These are phyloP conservation scores for Solanum appendiculatum DNA, from an alignment of 257 asterid genomes.

Conservation along the genomic window DNA sequence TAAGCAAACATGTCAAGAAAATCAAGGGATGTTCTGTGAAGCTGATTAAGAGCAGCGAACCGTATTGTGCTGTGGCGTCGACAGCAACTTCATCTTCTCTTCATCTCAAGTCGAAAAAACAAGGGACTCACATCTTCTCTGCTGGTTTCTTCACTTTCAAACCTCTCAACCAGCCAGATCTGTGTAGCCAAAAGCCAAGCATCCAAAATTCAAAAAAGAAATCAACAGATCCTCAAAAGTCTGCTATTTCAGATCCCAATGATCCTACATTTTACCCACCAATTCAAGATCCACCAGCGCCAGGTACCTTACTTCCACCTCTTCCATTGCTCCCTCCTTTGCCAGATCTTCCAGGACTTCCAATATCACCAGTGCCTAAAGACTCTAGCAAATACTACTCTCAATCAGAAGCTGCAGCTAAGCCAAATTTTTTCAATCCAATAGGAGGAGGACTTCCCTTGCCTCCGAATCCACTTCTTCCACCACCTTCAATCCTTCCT, in stretches of 20 bases:
- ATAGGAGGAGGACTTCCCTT: constrained; percentile 12
- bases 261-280: constrained; percentile 9
- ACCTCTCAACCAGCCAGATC: constrained; percentile 55
- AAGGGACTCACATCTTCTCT: constrained; percentile 61
- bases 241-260: constrained; percentile 27
- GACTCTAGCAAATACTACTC: not conserved
- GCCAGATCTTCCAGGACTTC: constrained; percentile 48
- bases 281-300: constrained; percentile 17
- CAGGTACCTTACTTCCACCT: constrained; percentile 24
- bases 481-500: constrained; percentile 23
- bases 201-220: not conserved
- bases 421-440: constrained; percentile 2
- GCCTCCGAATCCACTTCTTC: constrained; percentile 29
- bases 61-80: constrained; percentile 58
- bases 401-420: constrained; percentile 2
- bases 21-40: constrained; percentile 59
- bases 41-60: constrained; percentile 60
- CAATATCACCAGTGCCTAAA: constrained; percentile 33
- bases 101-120: constrained; percentile 38
- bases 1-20: constrained; percentile 54
- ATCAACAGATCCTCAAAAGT: not conserved
- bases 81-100: constrained; percentile 45
- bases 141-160: constrained; percentile 82
- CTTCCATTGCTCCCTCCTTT: constrained; percentile 45
- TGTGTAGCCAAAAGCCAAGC: constrained; percentile 49